Evolutionary conservation across 208 protist genomes (phyloP).

Genomic region (Strigomonas galati): DNA sequence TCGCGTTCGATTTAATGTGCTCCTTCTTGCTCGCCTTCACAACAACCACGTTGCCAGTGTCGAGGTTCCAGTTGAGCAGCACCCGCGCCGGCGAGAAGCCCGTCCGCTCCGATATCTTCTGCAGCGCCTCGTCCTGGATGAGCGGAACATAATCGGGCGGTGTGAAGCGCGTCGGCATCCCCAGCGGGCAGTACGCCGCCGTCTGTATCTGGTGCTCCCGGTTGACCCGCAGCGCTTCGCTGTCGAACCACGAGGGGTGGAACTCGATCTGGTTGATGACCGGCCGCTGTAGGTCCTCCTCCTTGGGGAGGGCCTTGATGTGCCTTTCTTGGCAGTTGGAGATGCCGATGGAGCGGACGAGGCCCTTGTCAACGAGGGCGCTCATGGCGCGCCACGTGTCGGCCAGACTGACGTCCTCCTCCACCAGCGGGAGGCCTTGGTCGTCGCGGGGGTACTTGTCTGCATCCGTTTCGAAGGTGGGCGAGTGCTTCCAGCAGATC

Average conservation of each 20-base stretch:
- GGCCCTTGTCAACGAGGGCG: slow-evolving; percentile 72
- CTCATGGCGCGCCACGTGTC: slow-evolving; percentile 90
- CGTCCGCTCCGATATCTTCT: slow-evolving; percentile 47
- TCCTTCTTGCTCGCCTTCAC: slow-evolving; percentile 72
- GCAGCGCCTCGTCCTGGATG: slow-evolving; percentile 35
- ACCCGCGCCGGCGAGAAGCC: slow-evolving; percentile 67
- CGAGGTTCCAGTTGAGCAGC: slow-evolving; percentile 77
- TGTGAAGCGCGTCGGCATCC: slow-evolving; percentile 67
- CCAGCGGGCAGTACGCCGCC: slow-evolving; percentile 84
- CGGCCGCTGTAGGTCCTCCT: slow-evolving; percentile 36
- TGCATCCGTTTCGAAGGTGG: slow-evolving; percentile 36
- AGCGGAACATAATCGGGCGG: slow-evolving; percentile 54
- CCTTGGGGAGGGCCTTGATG: slow-evolving; percentile 37
- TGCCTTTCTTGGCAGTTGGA: slow-evolving; percentile 78
- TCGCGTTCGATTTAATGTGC: slow-evolving; percentile 84
- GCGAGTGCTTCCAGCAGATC: slow-evolving; percentile 63
- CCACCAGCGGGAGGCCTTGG: slow-evolving; percentile 44
- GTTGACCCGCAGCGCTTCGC: slow-evolving; percentile 43
- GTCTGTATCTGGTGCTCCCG: slow-evolving; percentile 61
- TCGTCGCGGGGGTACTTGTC: slow-evolving; percentile 18
- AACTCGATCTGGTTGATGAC: slow-evolving; percentile 91
- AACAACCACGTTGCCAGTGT: slow-evolving; percentile 81
- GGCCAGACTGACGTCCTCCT: slow-evolving; percentile 41
- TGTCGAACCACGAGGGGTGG: slow-evolving; percentile 69
- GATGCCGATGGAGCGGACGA: slow-evolving; percentile 87